phyloP scores from a whole-genome alignment of 208 protist genomes.

The Trypanosoma conorhini region DNA sequence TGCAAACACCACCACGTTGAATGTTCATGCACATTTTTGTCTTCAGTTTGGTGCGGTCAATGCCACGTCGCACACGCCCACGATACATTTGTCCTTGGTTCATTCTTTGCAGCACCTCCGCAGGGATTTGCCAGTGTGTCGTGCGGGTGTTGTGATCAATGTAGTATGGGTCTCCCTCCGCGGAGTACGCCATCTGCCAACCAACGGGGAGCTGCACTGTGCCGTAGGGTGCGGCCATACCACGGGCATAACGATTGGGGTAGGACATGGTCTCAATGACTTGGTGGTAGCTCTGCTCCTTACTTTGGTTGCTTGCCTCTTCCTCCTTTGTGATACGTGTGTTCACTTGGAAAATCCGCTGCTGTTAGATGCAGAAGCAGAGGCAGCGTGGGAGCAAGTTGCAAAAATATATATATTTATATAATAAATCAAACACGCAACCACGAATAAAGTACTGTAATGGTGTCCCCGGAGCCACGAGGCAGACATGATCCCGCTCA shows the following conservation, averaged over 20 bases:
- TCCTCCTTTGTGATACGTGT: background rate
- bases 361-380: background rate
- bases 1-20: constrained; percentile 81
- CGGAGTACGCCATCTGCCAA: constrained; percentile 81
- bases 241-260: constrained; percentile 28
- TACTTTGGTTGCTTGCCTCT: background rate
- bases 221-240: constrained; percentile 11
- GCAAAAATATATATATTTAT: background rate
- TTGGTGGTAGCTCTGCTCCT: background rate
- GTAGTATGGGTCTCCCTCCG: constrained; percentile 74
- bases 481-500: background rate
- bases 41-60: constrained; percentile 84
- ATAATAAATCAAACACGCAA: too few relatives aligned
- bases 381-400: background rate
- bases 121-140: constrained; percentile 80
- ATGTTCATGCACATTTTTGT: constrained; percentile 95
- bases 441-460: too few relatives aligned
- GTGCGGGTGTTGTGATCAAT: constrained; percentile 90
- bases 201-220: constrained; percentile 60
- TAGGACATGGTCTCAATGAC: constrained; percentile 22
- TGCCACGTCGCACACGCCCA: constrained; percentile 58
- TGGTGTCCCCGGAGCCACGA: background rate
- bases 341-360: background rate
- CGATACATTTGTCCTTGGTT: constrained; percentile 40
- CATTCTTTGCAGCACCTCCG: constrained; percentile 38